Evolutionary conservation across 352 stramenopile species (phyloP).

Genomic region (Globisporangium solare): DNA sequence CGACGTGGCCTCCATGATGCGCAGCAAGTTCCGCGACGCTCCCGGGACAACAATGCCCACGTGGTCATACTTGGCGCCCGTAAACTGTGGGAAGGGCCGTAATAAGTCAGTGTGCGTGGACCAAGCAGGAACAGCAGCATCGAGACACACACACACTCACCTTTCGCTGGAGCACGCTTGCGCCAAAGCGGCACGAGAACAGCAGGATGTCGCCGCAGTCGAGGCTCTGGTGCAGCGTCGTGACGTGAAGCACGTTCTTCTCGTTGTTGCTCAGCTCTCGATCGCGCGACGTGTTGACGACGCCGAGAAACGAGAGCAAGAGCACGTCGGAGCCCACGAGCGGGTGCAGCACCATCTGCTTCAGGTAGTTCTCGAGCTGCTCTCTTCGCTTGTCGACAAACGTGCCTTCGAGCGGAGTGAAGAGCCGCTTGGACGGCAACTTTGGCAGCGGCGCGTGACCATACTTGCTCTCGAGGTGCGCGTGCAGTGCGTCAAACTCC

Average conservation of each 20-base stretch:
- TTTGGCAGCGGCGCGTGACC: constrained; percentile 25
- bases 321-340: constrained; percentile 54
- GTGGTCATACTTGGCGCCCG: constrained; percentile 74
- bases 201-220: constrained; percentile 72
- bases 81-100: constrained; percentile 34
- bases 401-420: constrained; percentile 55
- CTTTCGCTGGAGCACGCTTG: constrained; percentile 75
- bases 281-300: constrained; percentile 65
- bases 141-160: constrained; percentile 18
- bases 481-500: constrained; percentile 46
- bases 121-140: background rate
- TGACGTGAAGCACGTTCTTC: constrained; percentile 72
- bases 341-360: constrained; percentile 41
- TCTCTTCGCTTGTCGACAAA: constrained; percentile 57
- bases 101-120: background rate
- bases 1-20: constrained; percentile 75
- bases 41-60: constrained; percentile 76
- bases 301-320: constrained; percentile 70
- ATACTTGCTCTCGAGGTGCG: constrained; percentile 40
- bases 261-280: constrained; percentile 53
- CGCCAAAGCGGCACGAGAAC: constrained; percentile 76
- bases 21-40: constrained; percentile 45
- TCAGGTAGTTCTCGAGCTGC: constrained; percentile 68
- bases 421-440: constrained; percentile 61
- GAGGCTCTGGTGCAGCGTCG: constrained; percentile 65